Conservation (phyloP, 441 rosid genomes). For the Adansonia gregorii region DNA sequence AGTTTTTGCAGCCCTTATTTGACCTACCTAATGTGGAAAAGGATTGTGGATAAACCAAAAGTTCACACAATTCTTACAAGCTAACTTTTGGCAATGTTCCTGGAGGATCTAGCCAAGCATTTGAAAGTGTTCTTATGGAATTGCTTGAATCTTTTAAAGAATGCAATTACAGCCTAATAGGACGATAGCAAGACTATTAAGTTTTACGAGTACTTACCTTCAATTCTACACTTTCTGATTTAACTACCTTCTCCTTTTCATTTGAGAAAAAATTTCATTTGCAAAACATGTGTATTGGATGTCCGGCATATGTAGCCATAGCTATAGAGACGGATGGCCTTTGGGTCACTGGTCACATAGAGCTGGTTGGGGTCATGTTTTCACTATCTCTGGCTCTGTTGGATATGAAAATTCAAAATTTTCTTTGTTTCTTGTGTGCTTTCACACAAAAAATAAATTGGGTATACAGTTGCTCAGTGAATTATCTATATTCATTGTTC, state of each 20-base stretch:
- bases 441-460: background rate
- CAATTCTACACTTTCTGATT: too few relatives aligned
- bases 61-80: constrained; percentile 1
- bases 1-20: constrained; percentile 18
- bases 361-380: background rate
- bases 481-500: background rate
- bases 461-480: background rate
- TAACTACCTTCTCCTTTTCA: too few relatives aligned
- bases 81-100: background rate
- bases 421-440: background rate
- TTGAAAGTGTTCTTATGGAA: background rate
- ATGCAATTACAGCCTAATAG: constrained; percentile 4
- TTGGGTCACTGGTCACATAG: background rate
- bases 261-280: background rate
- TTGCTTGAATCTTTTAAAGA: background rate
- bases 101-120: constrained; percentile 6
- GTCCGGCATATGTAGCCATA: background rate
- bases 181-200: background rate
- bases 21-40: constrained; percentile 30
- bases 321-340: background rate
- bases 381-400: background rate
- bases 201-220: too few relatives aligned
- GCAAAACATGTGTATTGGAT: background rate
- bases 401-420: background rate
- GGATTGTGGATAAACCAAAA: constrained; percentile 22